Percentiles rank a stretch among this genome's conserved stretches.
Conservation (phyloP, 495 filamentous ascomycete genomes). For the Pseudomonodictys pantanalensis region DNA sequence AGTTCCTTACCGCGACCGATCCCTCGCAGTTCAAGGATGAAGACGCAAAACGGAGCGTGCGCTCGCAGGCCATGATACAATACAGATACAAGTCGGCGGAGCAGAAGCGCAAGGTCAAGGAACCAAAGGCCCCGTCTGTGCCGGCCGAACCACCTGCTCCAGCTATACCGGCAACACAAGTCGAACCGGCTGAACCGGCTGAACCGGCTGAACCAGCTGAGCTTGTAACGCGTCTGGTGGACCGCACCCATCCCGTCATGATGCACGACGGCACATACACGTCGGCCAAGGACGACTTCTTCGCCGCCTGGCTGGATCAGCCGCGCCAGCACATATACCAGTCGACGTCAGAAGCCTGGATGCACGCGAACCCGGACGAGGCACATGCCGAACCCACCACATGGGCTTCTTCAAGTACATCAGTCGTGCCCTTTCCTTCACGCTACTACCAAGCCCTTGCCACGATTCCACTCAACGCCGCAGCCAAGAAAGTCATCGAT, state of each 20-base stretch:
- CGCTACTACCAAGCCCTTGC: constrained; percentile 1
- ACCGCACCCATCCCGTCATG: constrained; percentile 1
- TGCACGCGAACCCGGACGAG: background rate
- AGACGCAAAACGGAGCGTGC: constrained; percentile 21
- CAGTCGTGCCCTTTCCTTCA: background rate
- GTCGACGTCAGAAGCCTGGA: background rate
- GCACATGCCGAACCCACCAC: background rate
- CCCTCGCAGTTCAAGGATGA: constrained; percentile 32
- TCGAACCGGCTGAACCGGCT: too few relatives aligned
- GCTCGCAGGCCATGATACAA: constrained; percentile 34
- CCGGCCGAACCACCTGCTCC: background rate
- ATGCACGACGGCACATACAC: background rate
- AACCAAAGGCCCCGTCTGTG: background rate
- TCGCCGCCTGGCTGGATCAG: background rate
- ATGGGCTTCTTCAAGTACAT: background rate
- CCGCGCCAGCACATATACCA: background rate
- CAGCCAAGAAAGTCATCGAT: constrained; percentile 1
- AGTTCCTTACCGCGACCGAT: constrained; percentile 32
- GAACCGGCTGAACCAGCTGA: background rate
- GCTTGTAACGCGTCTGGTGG: background rate
- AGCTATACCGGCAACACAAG: background rate
- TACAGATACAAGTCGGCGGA: constrained; percentile 22
- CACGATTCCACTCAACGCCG: background rate
- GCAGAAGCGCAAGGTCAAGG: constrained; percentile 15
- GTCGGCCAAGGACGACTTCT: background rate